Conservation (phyloP, 768 basidiomycete species). For the Lactifluus subvellereus region DNA sequence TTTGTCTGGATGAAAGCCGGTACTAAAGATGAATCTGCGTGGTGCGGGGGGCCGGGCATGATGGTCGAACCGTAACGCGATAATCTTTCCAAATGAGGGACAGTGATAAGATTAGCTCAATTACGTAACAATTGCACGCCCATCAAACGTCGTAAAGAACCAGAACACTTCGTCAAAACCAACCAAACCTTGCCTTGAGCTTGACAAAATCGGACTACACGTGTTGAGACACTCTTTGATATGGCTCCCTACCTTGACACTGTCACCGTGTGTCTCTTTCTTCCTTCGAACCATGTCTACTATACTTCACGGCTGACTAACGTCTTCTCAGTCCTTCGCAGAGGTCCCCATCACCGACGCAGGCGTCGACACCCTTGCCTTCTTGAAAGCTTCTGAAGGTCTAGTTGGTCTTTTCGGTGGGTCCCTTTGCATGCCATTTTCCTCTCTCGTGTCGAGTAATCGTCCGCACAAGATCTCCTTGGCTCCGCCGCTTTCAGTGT, state of each 20-base stretch:
- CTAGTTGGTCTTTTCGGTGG: slow-evolving; percentile 87
- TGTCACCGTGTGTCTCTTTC: slow-evolving; percentile 45
- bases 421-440: slow-evolving; percentile 24
- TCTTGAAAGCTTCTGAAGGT: slow-evolving; percentile 85
- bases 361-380: slow-evolving; percentile 83
- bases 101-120: slow-evolving; percentile 20
- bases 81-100: background rate
- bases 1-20: slow-evolving; percentile 70
- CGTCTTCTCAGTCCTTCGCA: slow-evolving; percentile 69
- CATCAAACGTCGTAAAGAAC: background rate
- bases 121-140: slow-evolving; percentile 12
- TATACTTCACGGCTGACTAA: background rate
- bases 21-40: slow-evolving; percentile 73
- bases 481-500: slow-evolving; percentile 77
- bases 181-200: background rate
- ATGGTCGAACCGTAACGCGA: background rate
- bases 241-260: slow-evolving; percentile 78
- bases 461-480: slow-evolving; percentile 57
- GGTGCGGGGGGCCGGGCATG: slow-evolving; percentile 82
- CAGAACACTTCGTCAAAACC: slow-evolving; percentile 4
- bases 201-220: slow-evolving; percentile 18
- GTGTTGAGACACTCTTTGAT: slow-evolving; percentile 17
- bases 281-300: background rate
- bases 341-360: slow-evolving; percentile 81
- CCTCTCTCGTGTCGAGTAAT: background rate